phyloP scores from a whole-genome alignment of 768 basidiomycete species.

The Boletus edulis region DNA sequence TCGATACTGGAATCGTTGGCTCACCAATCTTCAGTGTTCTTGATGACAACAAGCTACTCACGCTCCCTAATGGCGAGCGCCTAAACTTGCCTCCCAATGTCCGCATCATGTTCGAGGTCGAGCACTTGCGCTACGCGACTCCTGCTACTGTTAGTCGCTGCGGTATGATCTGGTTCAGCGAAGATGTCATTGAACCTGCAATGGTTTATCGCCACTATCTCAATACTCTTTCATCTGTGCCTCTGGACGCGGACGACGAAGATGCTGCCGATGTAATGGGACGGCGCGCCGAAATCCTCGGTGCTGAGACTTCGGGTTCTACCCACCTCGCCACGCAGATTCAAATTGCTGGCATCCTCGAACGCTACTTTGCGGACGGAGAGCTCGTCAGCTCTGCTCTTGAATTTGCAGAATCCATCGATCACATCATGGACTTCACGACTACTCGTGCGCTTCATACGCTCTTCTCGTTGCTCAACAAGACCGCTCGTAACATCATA shows the following conservation, averaged over 20 bases:
- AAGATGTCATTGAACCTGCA: slow-evolving; percentile 84
- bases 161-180: slow-evolving; percentile 99
- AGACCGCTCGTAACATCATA: slow-evolving; percentile 87
- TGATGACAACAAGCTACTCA: slow-evolving; percentile 97
- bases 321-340: slow-evolving; percentile 73
- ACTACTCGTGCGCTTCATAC: slow-evolving; percentile 88
- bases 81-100: slow-evolving; percentile 96
- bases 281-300: slow-evolving; percentile 51
- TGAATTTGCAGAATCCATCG: slow-evolving; percentile 75
- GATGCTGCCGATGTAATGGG: slow-evolving; percentile 59
- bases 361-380: slow-evolving; percentile 78
- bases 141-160: slow-evolving; percentile 99
- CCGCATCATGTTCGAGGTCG: slow-evolving; percentile 99
- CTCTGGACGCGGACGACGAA: slow-evolving; percentile 90
- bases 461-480: slow-evolving; percentile 95
- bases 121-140: slow-evolving; percentile 95
- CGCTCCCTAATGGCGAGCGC: slow-evolving; percentile 96
- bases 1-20: background rate
- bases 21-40: slow-evolving; percentile 64
- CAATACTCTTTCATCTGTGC: slow-evolving; percentile 64
- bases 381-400: slow-evolving; percentile 82
- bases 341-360: slow-evolving; percentile 69
- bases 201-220: slow-evolving; percentile 95
- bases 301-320: slow-evolving; percentile 49
- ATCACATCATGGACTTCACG: slow-evolving; percentile 99